Base-by-base conservation (phyloP, 208 protist species). In the Wallacemonas sp. region DNA sequence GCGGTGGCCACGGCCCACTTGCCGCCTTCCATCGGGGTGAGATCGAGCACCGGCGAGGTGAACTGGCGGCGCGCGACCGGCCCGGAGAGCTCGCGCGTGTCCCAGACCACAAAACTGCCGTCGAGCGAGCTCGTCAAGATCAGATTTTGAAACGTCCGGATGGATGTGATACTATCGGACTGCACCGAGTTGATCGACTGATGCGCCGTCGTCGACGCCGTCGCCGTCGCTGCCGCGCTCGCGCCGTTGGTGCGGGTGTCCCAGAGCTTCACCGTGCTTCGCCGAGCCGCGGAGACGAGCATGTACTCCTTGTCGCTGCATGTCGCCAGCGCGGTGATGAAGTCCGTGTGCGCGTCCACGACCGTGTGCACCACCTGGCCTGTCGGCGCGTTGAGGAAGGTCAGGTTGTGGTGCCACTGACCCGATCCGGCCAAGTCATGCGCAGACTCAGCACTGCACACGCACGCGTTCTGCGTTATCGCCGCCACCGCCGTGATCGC, bases 251-350 rank as follows among this genome's bases (percentile, higher is more conserved):
- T 62, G 36, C 91, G 85, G 14, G 63, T 75, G 62, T 96, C 91
- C 87, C 87, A 96, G 33, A 93, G 65, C 65, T 91, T 89, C 16
- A 96, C 78, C 14, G 82, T 76, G 22, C 57, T 49, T 36, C 91
- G 86, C 7, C 91, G 81, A 16, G 80, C 78, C 26, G 86, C 87
- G 8, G 84, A 84, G 48, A 94, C 41, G 20, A 96, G 66, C 33
- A 89, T 65, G 49, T 82, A 69, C 45, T 87, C 84, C 55, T 65
- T 71, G 2, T 93, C 86, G 10, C 83, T 81, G 18, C 79, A 76
- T 8, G 76, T 73, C 31, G 74, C 63, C 45, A 96, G 67, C 1
- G 80, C 65, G 3, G 91, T 96, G 36, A 82, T 89, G 79, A 81
- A 91, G 70, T 94, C 87, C 29, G 68, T 66, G 69, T 96, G 91